Conservation (phyloP, 306 rosid species). For the Begonia masoniana region DNA sequence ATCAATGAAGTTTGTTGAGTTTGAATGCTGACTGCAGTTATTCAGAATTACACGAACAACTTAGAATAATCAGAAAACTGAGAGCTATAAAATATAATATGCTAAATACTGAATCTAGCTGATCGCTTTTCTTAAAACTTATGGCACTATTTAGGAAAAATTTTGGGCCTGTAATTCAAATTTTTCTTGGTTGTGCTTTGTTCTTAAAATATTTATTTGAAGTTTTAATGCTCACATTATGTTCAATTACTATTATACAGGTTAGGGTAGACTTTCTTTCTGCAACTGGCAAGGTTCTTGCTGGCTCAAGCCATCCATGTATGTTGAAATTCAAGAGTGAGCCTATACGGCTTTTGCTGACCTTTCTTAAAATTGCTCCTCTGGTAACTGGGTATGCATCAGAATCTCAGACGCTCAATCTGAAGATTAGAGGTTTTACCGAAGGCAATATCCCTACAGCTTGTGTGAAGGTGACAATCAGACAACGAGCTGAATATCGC, state of each 20-base stretch:
- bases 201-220: too few relatives aligned
- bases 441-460: constrained; percentile 55
- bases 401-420: constrained; percentile 50
- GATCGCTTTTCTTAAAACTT: too few relatives aligned
- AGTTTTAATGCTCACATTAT: too few relatives aligned
- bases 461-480: constrained; percentile 57
- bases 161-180: too few relatives aligned
- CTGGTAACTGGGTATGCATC: constrained; percentile 51
- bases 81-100: too few relatives aligned
- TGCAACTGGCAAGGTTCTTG: constrained; percentile 42
- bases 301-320: constrained; percentile 61
- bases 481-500: constrained; percentile 53
- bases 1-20: not conserved
- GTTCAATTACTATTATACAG: constrained; percentile 17
- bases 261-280: constrained; percentile 47
- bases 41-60: not conserved
- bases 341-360: constrained; percentile 51
- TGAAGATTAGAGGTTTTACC: constrained; percentile 46
- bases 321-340: constrained; percentile 68
- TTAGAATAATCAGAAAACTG: too few relatives aligned
- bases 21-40: not conserved
- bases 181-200: too few relatives aligned
- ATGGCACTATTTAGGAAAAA: too few relatives aligned
- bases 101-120: too few relatives aligned
- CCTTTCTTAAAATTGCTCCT: constrained; percentile 54